Percentiles rank a stretch among this genome's conserved stretches.
These are phyloP conservation scores for Ochetophila trinervis DNA, from an alignment of 306 rosid species.

Conservation along the genomic window DNA sequence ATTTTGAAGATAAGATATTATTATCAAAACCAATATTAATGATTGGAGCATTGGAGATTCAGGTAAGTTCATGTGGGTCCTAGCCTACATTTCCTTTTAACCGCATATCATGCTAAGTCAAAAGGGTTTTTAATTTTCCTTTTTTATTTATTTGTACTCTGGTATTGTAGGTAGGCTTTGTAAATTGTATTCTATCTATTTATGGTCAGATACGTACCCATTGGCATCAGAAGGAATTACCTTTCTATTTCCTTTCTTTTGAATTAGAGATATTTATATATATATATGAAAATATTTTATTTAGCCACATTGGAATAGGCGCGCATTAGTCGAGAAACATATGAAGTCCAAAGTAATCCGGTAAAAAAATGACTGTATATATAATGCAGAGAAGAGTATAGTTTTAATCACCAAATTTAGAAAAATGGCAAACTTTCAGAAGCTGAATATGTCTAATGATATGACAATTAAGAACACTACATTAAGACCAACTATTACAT, in stretches of 20 bases:
- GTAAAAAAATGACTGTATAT: too few species aligned
- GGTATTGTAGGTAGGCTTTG: neutral
- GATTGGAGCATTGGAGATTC: slow-evolving; percentile 41
- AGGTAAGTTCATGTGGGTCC: slow-evolving; percentile 30
- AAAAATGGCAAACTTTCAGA: too few species aligned
- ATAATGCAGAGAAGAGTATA: too few species aligned
- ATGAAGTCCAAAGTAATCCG: too few species aligned
- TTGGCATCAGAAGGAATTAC: slow-evolving; percentile 18
- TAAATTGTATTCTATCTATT: slow-evolving; percentile 14
- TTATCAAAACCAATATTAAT: slow-evolving; percentile 16
- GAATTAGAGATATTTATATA: slow-evolving; percentile 2
- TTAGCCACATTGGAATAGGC: too few species aligned
- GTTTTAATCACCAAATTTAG: too few species aligned
- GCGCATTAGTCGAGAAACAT: too few species aligned
- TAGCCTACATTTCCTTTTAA: slow-evolving; percentile 6
- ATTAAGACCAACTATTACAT: neutral
- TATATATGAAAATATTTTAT: too few species aligned
- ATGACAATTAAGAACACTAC: too few species aligned
- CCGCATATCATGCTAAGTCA: slow-evolving; percentile 42
- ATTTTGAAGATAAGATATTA: slow-evolving; percentile 40
- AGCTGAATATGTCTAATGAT: too few species aligned
- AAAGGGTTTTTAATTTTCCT: slow-evolving; percentile 16
- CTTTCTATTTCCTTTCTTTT: slow-evolving; percentile 11
- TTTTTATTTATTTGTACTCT: neutral
- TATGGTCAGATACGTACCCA: slow-evolving; percentile 13